phyloP scores from a whole-genome alignment of 1,139 yeast species.

The Kodamaea sp. region DNA sequence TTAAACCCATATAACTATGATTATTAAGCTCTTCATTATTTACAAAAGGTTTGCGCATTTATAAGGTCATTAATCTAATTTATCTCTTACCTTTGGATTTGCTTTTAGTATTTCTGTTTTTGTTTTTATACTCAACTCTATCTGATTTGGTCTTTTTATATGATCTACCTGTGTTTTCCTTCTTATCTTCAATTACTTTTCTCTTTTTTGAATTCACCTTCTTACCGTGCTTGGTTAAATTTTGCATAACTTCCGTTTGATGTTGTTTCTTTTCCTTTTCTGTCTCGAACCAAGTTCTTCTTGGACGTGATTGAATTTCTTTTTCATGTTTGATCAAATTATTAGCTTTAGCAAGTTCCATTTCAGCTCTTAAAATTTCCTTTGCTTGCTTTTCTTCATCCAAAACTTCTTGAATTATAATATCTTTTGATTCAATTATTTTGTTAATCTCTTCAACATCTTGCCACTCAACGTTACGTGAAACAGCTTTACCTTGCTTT shows the following conservation, averaged over 20 bases:
- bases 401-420: slow-evolving; percentile 67
- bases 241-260: slow-evolving; percentile 43
- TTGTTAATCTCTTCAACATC: slow-evolving; percentile 68
- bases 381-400: slow-evolving; percentile 88
- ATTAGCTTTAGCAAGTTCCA: slow-evolving; percentile 82
- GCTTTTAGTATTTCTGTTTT: slow-evolving; percentile 32
- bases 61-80: too few species aligned
- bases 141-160: slow-evolving; percentile 72
- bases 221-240: slow-evolving; percentile 43
- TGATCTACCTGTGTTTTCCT: slow-evolving; percentile 47
- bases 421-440: slow-evolving; percentile 56
- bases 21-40: too few species aligned
- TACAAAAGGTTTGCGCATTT: too few species aligned
- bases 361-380: slow-evolving; percentile 82
- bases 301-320: slow-evolving; percentile 87
- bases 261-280: slow-evolving; percentile 54
- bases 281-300: slow-evolving; percentile 93
- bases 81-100: slow-evolving; percentile 12
- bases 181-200: slow-evolving; percentile 31
- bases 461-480: slow-evolving; percentile 84
- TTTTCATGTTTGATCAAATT: slow-evolving; percentile 74
- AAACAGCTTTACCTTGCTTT: slow-evolving; percentile 56
- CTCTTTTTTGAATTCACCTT: slow-evolving; percentile 30
- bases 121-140: slow-evolving; percentile 41
- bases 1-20: too few species aligned